phyloP scores from a whole-genome alignment of 2,329 filamentous ascomycete genomes.

The Aureobasidium sp. region DNA sequence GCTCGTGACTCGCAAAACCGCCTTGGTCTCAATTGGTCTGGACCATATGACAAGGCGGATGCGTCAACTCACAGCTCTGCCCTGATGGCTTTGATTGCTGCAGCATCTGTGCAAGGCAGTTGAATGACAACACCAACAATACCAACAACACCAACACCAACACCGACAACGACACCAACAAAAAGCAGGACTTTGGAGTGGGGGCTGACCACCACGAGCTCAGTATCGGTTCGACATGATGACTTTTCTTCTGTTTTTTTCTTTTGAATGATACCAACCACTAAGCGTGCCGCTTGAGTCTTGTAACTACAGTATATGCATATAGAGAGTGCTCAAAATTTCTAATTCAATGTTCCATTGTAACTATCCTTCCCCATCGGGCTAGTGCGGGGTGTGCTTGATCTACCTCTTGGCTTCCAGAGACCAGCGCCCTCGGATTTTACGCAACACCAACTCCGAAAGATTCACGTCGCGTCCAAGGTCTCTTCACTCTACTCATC shows the following conservation, averaged over 20 bases:
- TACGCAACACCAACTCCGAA: neutral
- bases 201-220: neutral
- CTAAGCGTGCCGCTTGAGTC: neutral
- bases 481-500: neutral
- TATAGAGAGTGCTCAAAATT: neutral
- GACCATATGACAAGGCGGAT: constrained; percentile 43
- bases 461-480: neutral
- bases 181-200: neutral
- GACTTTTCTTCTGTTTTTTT: neutral
- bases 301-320: neutral
- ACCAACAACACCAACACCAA: too few relatives aligned
- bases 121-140: neutral
- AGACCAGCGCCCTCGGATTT: neutral
- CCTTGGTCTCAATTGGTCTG: constrained; percentile 52
- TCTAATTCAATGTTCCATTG: neutral
- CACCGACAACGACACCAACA: neutral
- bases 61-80: constrained; percentile 57
- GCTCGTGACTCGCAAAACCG: constrained; percentile 43
- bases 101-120: constrained; percentile 22
- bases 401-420: neutral
- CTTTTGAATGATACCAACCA: constrained; percentile 1
- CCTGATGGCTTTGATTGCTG: constrained; percentile 58
- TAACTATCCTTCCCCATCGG: neutral
- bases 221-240: neutral
- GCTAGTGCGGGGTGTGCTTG: neutral